Percentiles rank a stretch among this genome's conserved stretches.
These are phyloP conservation scores for Ophiocordyceps polyrhachis-furcata DNA, from an alignment of 2,329 filamentous ascomycete species.

Conservation along the genomic window DNA sequence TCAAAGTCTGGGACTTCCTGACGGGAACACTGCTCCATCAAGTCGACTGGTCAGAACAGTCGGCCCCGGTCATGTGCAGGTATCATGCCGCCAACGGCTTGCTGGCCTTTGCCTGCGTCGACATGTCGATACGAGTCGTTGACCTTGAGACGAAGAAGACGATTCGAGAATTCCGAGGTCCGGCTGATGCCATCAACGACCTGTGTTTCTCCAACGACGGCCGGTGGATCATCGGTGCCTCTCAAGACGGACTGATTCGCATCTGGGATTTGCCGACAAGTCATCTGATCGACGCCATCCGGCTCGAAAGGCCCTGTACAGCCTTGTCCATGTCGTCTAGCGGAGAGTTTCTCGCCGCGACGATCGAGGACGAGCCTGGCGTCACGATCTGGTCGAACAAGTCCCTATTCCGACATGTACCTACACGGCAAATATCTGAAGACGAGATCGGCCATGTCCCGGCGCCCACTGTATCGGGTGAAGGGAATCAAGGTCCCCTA, in stretches of 20 bases:
- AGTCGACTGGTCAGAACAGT: constrained; percentile 63
- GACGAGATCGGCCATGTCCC: constrained; percentile 46
- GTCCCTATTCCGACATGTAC: constrained; percentile 72
- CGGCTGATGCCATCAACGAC: constrained; percentile 54
- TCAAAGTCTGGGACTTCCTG: constrained; percentile 97
- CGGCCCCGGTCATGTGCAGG: constrained; percentile 54
- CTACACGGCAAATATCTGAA: constrained; percentile 70
- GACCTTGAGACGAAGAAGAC: constrained; percentile 81
- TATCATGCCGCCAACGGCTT: constrained; percentile 75
- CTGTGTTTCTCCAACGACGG: constrained; percentile 85
- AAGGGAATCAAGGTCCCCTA: constrained; percentile 57
- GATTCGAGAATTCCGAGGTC: constrained; percentile 84
- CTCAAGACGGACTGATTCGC: constrained; percentile 60
- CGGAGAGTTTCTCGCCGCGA: constrained; percentile 86
- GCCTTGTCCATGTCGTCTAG: constrained; percentile 75
- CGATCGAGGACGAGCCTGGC: constrained; percentile 63
- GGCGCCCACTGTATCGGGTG: constrained; percentile 62
- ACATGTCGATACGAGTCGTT: constrained; percentile 71
- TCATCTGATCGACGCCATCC: constrained; percentile 85
- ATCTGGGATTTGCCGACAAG: constrained; percentile 94
- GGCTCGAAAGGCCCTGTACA: constrained; percentile 59
- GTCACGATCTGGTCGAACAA: constrained; percentile 96
- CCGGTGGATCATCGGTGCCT: constrained; percentile 80
- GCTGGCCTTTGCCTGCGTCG: constrained; percentile 74
- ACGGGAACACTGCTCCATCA: constrained; percentile 63